Percentiles rank a stretch among this genome's conserved stretches.
Evolutionary conservation across 805 yeast species (phyloP).

Genomic region (Schwanniomyces polymorphus): DNA sequence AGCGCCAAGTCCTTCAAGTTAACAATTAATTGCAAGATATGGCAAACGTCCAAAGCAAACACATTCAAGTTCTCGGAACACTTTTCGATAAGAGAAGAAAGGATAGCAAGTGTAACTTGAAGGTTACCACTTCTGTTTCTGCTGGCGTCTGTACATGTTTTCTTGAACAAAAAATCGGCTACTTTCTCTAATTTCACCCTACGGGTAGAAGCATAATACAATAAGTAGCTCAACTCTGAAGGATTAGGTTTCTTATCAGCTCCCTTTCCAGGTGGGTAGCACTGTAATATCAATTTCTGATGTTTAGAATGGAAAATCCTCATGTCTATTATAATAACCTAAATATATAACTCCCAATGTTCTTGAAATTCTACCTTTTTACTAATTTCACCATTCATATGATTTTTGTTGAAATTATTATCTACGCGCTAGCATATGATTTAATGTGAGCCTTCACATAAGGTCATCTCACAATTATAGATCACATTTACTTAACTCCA

Average conservation of each 20-base stretch:
- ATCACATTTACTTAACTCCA: neutral
- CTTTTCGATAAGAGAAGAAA: slow-evolving; percentile 65
- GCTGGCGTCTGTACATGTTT: slow-evolving; percentile 59
- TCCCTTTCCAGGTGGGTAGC: slow-evolving; percentile 89
- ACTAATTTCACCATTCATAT: neutral
- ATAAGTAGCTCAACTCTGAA: slow-evolving; percentile 82
- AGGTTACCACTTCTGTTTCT: slow-evolving; percentile 74
- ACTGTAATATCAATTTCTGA: slow-evolving; percentile 84
- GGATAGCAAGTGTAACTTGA: slow-evolving; percentile 74
- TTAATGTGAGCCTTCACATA: neutral
- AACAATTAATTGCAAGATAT: slow-evolving; percentile 55
- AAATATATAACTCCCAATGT: neutral
- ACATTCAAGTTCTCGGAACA: slow-evolving; percentile 85
- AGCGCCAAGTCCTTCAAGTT: slow-evolving; percentile 60
- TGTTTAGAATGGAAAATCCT: slow-evolving; percentile 71
- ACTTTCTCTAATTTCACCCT: slow-evolving; percentile 89
- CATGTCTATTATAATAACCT: slow-evolving; percentile 12
- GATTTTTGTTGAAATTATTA: neutral
- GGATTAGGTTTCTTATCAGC: slow-evolving; percentile 89
- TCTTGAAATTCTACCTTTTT: neutral
- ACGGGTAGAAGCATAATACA: slow-evolving; percentile 88
- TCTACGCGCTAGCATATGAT: neutral
- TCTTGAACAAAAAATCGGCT: slow-evolving; percentile 62
- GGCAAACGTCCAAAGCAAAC: slow-evolving; percentile 68
- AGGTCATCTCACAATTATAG: neutral